Evolutionary conservation across 164 flowering plant genomes (phyloP).

Genomic region (Saururus chinensis): DNA sequence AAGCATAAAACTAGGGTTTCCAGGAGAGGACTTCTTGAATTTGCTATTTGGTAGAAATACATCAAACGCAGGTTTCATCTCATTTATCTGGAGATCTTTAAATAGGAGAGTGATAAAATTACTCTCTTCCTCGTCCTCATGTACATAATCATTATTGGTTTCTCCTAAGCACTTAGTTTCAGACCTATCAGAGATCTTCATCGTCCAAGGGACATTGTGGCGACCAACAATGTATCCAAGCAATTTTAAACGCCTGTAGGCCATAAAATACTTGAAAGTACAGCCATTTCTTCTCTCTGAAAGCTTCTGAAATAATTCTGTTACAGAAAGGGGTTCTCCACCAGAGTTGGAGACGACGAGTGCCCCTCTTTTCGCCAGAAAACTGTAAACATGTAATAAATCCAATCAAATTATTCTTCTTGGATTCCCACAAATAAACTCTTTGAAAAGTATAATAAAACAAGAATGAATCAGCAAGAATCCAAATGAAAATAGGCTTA

Average conservation of each 20-base stretch:
- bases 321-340: slow-evolving; percentile 24
- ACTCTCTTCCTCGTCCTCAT: slow-evolving; percentile 8
- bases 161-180: not conserved
- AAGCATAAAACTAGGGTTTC: slow-evolving; percentile 50
- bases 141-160: slow-evolving; percentile 2
- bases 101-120: slow-evolving; percentile 16
- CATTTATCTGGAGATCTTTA: slow-evolving; percentile 29
- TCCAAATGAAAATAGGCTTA: no score
- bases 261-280: slow-evolving; percentile 61
- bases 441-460: no score
- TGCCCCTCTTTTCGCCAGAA: slow-evolving; percentile 63
- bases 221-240: slow-evolving; percentile 76
- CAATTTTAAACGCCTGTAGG: slow-evolving; percentile 57
- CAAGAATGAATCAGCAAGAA: no score
- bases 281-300: slow-evolving; percentile 37
- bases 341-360: slow-evolving; percentile 32
- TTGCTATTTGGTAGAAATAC: slow-evolving; percentile 80
- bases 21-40: slow-evolving; percentile 74
- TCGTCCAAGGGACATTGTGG: slow-evolving; percentile 53
- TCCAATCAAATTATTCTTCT: no score
- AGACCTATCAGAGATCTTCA: slow-evolving; percentile 21
- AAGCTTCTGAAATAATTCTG: slow-evolving; percentile 38
- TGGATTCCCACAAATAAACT: no score
- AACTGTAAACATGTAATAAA: not conserved
- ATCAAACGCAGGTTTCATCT: slow-evolving; percentile 41